These are phyloP conservation scores for Pythium plurisporium DNA, from an alignment of 352 stramenopile species.

Conservation along the genomic window DNA sequence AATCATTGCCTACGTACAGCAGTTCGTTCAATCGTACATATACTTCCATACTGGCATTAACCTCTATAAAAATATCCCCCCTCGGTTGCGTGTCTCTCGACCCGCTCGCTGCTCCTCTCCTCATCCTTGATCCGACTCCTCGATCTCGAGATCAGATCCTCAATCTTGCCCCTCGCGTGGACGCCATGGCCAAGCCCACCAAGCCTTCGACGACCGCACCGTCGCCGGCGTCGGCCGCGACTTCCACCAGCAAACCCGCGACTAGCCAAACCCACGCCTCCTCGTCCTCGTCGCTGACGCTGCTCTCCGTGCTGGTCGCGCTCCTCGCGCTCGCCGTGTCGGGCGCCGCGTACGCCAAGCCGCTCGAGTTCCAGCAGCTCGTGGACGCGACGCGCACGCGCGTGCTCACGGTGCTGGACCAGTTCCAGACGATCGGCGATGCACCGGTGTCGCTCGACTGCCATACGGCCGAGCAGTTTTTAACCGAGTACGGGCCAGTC, in stretches of 20 bases:
- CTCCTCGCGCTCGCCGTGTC: slow-evolving; percentile 26
- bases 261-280: too few relatives aligned
- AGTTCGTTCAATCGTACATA: too few relatives aligned
- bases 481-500: slow-evolving; percentile 54
- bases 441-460: slow-evolving; percentile 32
- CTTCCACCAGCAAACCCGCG: not conserved
- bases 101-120: not conserved
- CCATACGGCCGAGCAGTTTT: slow-evolving; percentile 27
- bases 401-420: slow-evolving; percentile 26
- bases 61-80: not conserved
- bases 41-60: too few relatives aligned
- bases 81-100: slow-evolving; percentile 5
- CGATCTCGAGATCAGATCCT: not conserved
- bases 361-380: slow-evolving; percentile 16
- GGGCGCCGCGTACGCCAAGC: slow-evolving; percentile 18
- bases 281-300: slow-evolving; percentile 7
- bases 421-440: slow-evolving; percentile 20
- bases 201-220: not conserved
- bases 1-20: not conserved
- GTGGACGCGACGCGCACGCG: slow-evolving; percentile 17
- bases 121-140: not conserved
- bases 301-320: slow-evolving; percentile 25
- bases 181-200: not conserved
- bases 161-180: too few relatives aligned
- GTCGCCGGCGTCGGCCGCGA: not conserved